A percentile compares a stretch with the other conserved stretches of the same genome.
Evolutionary conservation across 768 basidiomycete species (phyloP).

Genomic region (Amanita molliuscula): DNA sequence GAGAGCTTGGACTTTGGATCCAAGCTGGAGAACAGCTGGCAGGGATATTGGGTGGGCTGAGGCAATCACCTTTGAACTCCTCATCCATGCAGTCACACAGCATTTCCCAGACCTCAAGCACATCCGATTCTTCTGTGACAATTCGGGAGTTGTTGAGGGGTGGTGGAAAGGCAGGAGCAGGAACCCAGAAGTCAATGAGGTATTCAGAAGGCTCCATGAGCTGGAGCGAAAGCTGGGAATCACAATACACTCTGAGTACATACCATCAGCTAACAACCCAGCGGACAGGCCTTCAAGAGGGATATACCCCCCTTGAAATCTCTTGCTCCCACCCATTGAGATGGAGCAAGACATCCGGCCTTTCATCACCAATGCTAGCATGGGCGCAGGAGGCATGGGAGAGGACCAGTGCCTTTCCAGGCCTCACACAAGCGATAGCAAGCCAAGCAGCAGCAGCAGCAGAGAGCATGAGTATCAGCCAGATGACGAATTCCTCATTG

Average conservation of each 20-base stretch:
- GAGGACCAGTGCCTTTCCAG: not conserved
- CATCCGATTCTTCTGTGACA: slow-evolving; percentile 23
- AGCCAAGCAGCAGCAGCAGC: not conserved
- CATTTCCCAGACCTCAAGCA: not conserved
- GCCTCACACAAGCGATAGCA: not conserved
- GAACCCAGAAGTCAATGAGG: slow-evolving; percentile 15
- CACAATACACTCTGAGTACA: slow-evolving; percentile 14
- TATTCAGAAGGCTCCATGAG: slow-evolving; percentile 16
- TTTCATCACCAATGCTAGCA: slow-evolving; percentile 9
- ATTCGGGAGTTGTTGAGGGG: slow-evolving; percentile 25
- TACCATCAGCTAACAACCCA: slow-evolving; percentile 18
- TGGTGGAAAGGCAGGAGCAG: slow-evolving; percentile 27
- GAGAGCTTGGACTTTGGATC: slow-evolving; percentile 24
- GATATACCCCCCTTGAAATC: slow-evolving; percentile 6
- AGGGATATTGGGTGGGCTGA: slow-evolving; percentile 23
- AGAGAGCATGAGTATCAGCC: not conserved
- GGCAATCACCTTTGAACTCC: slow-evolving; percentile 27
- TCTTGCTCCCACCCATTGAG: slow-evolving; percentile 14
- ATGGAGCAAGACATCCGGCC: slow-evolving; percentile 10
- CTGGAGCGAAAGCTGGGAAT: not conserved
- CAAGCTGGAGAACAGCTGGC: slow-evolving; percentile 10
- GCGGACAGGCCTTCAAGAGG: slow-evolving; percentile 21
- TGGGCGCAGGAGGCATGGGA: not conserved
- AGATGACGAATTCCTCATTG: not conserved
- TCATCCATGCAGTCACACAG: slow-evolving; percentile 12